Evolutionary conservation across 2,329 filamentous ascomycete genomes (phyloP), one percentile per base, ranked within the genome.

Genomic region (Pseudogymnoascus sp.): DNA sequence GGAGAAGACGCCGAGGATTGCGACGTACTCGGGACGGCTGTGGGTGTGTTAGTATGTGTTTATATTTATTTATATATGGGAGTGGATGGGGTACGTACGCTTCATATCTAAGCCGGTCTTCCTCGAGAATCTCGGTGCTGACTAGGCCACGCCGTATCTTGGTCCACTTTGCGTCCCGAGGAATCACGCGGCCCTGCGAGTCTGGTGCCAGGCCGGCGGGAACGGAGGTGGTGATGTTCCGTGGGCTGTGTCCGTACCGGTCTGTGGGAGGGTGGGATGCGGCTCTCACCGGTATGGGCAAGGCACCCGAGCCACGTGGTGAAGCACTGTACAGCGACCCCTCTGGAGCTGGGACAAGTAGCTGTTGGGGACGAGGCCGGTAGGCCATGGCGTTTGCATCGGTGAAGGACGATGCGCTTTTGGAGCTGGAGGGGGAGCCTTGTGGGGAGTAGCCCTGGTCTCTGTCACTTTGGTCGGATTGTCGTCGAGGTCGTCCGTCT

Each of bases 121-220:
- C 75, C 40, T 79, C 76, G 2, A 87, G 75, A 0, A 85, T 81
- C 66, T 84, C 82, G 4, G 80, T 79, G n/a, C 82, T 85, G 7
- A 87, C 77, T 0, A 84, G 75, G 1, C 74, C 75, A 11, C 84
- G 78, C 62, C 76, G 78, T 35, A 87, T 83, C 63, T 78, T 80
- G 3, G 84, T 87, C 84, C 84, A 87, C 60, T 79, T 78, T 1
- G 83, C 84, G 25, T 85, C 80, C 1, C 78, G 69, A 0, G 79
- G 79, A 1, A 88, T 87, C 11, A 81, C 78, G 4, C 79, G 77
- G 1, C 85, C 85, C 33, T 80, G 77, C 21, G 79, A 77, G 67
- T 87, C 85, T 0, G 85, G 84, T 0, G 78, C 82, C 2, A 86
- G 74, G 2, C 63, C 63, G 16, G 66, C 14, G 8, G 59, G 33